Evolutionary conservation across 352 stramenopile species (phyloP), one percentile per base, ranked within the genome.

Genomic region (Halophytophthora polymorphica): DNA sequence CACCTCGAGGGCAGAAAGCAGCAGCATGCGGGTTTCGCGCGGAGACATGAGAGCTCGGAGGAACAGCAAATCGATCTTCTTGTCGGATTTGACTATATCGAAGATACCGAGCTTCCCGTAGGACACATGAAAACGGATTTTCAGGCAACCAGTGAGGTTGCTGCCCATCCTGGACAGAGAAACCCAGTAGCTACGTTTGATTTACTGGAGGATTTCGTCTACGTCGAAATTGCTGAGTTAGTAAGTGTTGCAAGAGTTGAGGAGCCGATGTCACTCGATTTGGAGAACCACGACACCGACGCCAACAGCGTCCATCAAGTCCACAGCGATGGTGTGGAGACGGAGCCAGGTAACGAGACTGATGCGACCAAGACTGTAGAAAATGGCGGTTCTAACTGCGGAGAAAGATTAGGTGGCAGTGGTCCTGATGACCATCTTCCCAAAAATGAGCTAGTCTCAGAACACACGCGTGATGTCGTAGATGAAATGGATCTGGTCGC

Each of bases 1-100:
- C 44, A 69, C 25, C 64, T 90, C 2, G 61, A 83, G 39, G 57
- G 57, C 0, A 71, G 58, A 36, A 61, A 81, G 40, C 38, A 45
- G 1, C 38, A 50, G 17, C n/a, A 49, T 23, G 52, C 37, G 6
- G 22, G 39, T 19, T 17, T 6, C 37, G 34, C 17, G 19, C 33
- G 22, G 21, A 21, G 21, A 23, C 36, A 33, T 8, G 15, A 29
- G 17, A 38, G 7, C 10, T 12, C 11, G 7, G 31, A 7, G 44
- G 36, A 58, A 10, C 17, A 51, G 47, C 28, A 54, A 34, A 22
- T 36, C 12, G 52, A 75, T 51, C 45, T 69, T 3, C 37, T 82
- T 15, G 14, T 49, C 21, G 58, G 28, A 0, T 82, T 77, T 46
- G 71, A 77, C 45, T 64, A 73, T 34, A 33, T 77, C 18, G 71